These are phyloP conservation scores for Pestalotiopsis sp. DNA, from an alignment of 2,329 filamentous ascomycete genomes.

Conservation along the genomic window DNA sequence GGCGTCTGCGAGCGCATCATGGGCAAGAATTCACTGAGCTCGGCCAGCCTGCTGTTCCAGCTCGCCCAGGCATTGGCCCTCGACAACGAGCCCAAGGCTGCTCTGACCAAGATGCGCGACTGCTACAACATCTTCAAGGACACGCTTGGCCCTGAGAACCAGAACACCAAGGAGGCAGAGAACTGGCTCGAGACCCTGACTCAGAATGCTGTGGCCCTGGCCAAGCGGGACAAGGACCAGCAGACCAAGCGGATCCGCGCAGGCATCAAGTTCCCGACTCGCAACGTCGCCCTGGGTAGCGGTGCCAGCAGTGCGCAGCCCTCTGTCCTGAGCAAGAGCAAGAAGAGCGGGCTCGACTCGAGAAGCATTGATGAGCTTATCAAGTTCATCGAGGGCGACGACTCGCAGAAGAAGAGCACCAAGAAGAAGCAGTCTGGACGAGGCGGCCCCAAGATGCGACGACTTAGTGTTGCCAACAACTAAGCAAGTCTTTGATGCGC, in stretches of 20 bases:
- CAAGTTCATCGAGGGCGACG: constrained; percentile 86
- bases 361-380: constrained; percentile 91
- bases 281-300: constrained; percentile 62
- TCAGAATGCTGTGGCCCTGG: constrained; percentile 90
- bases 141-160: constrained; percentile 85
- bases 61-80: constrained; percentile 92
- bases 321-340: constrained; percentile 28
- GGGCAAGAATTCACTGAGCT: constrained; percentile 87
- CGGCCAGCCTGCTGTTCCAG: constrained; percentile 94
- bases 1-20: constrained; percentile 87
- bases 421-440: constrained; percentile 56
- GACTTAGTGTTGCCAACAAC: constrained; percentile 36
- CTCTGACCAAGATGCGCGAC: constrained; percentile 92
- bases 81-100: constrained; percentile 92
- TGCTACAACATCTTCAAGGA: constrained; percentile 93
- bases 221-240: constrained; percentile 88
- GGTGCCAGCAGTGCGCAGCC: constrained; percentile 36
- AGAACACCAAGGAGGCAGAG: constrained; percentile 98
- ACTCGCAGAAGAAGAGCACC: constrained; percentile 51
- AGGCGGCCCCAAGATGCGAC: constrained; percentile 55
- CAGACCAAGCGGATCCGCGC: constrained; percentile 74
- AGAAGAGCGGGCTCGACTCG: constrained; percentile 60
- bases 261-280: constrained; percentile 68
- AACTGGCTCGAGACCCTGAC: constrained; percentile 96
- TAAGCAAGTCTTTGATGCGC: not conserved